Percentiles rank a stretch among this genome's conserved stretches.
These are phyloP conservation scores for Kwoniella dendrophila DNA, from an alignment of 768 basidiomycete species.

Conservation along the genomic window DNA sequence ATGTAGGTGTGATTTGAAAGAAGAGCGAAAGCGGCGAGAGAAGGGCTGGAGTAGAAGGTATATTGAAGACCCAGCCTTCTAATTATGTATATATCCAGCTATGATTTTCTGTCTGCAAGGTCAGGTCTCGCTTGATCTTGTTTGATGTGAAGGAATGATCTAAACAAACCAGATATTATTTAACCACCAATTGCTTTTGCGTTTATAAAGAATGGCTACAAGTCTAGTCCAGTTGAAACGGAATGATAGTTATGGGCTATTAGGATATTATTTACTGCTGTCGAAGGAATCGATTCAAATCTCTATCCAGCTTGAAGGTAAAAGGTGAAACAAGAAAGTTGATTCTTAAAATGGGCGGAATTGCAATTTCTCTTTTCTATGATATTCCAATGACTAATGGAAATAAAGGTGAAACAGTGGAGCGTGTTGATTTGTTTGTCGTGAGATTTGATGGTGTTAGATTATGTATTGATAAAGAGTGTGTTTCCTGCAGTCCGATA, in stretches of 20 bases:
- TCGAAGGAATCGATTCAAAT: no score
- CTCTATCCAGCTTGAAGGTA: no score
- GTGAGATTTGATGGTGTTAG: constrained; percentile 1
- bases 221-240: constrained; percentile 13
- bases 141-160: no score
- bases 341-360: constrained; percentile 9
- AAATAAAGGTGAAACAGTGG: not conserved
- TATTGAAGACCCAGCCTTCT: not conserved
- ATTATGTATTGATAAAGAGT: constrained; percentile 3
- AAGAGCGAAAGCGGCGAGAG: not conserved
- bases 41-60: constrained; percentile 1
- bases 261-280: no score
- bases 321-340: constrained; percentile 6
- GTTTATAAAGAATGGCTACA: constrained; percentile 17
- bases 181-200: no score
- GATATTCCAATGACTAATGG: not conserved
- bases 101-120: not conserved
- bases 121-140: constrained; percentile 3
- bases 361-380: constrained; percentile 13
- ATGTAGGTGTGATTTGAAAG: not conserved
- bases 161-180: not conserved
- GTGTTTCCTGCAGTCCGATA: not conserved
- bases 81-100: constrained; percentile 1
- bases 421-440: not conserved
- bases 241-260: not conserved